phyloP scores from a whole-genome alignment of 768 basidiomycete genomes.

The Suillus weaverae region DNA sequence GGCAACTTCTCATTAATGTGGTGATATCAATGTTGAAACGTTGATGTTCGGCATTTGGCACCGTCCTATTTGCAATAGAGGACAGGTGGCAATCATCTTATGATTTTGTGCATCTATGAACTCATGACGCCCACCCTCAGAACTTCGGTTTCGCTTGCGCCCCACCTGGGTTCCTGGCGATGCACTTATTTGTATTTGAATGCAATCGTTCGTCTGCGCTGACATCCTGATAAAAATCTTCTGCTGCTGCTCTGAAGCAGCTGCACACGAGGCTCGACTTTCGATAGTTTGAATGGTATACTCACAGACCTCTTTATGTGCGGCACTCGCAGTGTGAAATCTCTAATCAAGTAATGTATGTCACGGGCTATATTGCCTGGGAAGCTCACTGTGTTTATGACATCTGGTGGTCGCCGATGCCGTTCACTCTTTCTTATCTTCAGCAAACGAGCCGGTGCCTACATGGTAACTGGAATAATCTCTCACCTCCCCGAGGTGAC shows the following conservation, averaged over 20 bases:
- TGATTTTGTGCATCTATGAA: background rate
- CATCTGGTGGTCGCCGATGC: background rate
- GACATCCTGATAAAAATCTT: conserved; percentile 15
- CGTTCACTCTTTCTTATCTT: background rate
- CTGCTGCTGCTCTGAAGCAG: background rate
- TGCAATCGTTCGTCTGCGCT: conserved; percentile 25
- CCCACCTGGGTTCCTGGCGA: conserved; percentile 33
- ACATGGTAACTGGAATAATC: background rate
- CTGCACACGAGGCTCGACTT: background rate
- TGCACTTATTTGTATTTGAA: conserved; percentile 36
- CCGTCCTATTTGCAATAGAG: background rate
- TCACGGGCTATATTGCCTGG: background rate
- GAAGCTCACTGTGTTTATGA: background rate
- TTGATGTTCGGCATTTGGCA: background rate
- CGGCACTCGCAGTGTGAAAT: background rate
- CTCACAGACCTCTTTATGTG: background rate
- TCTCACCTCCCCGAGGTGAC: background rate
- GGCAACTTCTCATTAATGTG: background rate
- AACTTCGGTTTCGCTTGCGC: conserved; percentile 33
- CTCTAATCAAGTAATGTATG: background rate
- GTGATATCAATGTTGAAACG: background rate
- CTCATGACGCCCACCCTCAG: conserved; percentile 20
- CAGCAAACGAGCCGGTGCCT: background rate
- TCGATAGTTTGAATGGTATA: background rate
- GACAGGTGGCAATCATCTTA: background rate